Evolutionary conservation across 805 yeast genomes (phyloP).

Genomic region (Cephaloascus fragrans): DNA sequence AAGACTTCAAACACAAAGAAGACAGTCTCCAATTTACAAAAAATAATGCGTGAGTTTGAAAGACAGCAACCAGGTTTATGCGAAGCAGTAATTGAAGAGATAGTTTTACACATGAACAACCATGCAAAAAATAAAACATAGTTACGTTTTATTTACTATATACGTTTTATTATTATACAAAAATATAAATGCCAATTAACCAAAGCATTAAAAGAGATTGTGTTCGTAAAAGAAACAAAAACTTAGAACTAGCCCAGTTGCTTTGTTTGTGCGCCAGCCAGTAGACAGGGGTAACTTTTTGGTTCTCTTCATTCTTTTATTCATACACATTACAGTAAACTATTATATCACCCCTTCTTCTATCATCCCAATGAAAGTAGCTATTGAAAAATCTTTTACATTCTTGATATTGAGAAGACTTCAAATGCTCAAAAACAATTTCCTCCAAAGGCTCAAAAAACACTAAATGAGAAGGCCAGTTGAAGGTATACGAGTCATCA

Average conservation of each 20-base stretch:
- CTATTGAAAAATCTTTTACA: constrained; percentile 63
- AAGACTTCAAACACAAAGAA: constrained; percentile 34
- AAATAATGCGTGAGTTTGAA: constrained; percentile 35
- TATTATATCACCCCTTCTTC: constrained; percentile 72
- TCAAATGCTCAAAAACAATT: constrained; percentile 27
- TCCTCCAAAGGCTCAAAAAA: constrained; percentile 58
- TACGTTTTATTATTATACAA: too few relatives aligned
- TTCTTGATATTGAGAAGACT: constrained; percentile 30
- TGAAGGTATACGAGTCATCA: constrained; percentile 16
- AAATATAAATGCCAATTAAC: too few relatives aligned
- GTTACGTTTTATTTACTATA: too few relatives aligned
- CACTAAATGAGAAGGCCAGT: constrained; percentile 69
- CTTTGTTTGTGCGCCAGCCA: too few relatives aligned
- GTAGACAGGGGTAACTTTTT: too few relatives aligned
- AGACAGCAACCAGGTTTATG: constrained; percentile 49
- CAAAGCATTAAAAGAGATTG: too few relatives aligned
- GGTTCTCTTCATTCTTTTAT: background rate
- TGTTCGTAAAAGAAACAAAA: too few relatives aligned
- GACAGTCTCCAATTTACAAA: constrained; percentile 32
- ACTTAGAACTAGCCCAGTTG: too few relatives aligned
- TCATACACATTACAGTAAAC: constrained; percentile 30
- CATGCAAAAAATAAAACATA: too few relatives aligned
- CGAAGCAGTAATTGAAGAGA: constrained; percentile 59
- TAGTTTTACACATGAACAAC: constrained; percentile 17
- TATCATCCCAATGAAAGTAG: constrained; percentile 74